A percentile compares a stretch with the other conserved stretches of the same genome.
phyloP scores from a whole-genome alignment of 1,284 basidiomycete genomes.

The Moesziomyces globuligerus region DNA sequence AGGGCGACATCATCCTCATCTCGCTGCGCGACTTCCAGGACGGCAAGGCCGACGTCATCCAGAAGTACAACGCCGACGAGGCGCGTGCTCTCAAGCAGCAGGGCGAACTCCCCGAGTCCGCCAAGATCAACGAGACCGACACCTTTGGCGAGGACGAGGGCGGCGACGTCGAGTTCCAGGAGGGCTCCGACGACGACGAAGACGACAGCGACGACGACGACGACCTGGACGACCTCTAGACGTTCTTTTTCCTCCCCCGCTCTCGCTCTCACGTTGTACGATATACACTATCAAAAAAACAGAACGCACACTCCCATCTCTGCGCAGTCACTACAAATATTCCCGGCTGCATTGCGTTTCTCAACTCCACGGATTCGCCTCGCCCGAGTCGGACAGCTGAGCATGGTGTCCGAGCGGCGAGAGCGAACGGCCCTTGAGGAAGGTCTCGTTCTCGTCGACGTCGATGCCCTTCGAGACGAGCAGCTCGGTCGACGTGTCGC shows the following conservation, averaged over 20 bases:
- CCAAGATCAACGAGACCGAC: constrained; percentile 98
- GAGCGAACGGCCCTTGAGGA: constrained; percentile 22
- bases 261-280: constrained; percentile 13
- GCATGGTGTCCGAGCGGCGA: constrained; percentile 4
- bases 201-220: constrained; percentile 62
- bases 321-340: no score
- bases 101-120: constrained; percentile 95
- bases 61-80: constrained; percentile 94
- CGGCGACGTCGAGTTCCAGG: constrained; percentile 67
- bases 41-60: constrained; percentile 98
- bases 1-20: constrained; percentile 95
- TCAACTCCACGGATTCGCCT: constrained; percentile 27
- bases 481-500: constrained; percentile 2
- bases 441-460: constrained; percentile 24
- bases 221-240: constrained; percentile 61
- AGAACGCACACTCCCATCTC: constrained; percentile 1
- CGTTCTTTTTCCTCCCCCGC: neutral
- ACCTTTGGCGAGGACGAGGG: constrained; percentile 84
- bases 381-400: constrained; percentile 13
- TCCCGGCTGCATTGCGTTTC: no score
- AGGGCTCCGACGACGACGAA: constrained; percentile 64
- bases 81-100: constrained; percentile 94
- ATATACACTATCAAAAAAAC: no score
- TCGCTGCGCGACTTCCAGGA: constrained; percentile 99
- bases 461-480: constrained; percentile 25